phyloP scores from a whole-genome alignment of 2,329 filamentous ascomycete genomes.

The Colletotrichum sp. region DNA sequence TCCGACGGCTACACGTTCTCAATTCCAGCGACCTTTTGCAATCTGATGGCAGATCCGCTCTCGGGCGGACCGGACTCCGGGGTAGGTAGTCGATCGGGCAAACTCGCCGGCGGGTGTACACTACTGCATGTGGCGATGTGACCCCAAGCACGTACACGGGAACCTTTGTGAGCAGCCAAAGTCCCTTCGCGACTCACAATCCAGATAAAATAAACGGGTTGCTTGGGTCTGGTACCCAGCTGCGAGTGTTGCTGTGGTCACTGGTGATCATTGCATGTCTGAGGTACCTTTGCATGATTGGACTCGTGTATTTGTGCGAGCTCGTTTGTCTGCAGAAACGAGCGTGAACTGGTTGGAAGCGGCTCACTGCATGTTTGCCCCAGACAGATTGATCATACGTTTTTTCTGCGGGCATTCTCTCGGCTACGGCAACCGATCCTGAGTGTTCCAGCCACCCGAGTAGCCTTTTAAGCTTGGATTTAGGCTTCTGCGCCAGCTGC shows the following conservation, averaged over 20 bases:
- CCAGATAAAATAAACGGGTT: background rate
- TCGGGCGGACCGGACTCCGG: background rate
- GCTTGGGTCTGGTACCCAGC: background rate
- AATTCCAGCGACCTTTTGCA: background rate
- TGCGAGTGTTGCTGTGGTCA: background rate
- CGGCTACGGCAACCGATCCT: background rate
- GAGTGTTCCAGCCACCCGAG: background rate
- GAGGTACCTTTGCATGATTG: background rate
- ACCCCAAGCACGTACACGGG: background rate
- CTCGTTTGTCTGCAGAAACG: background rate
- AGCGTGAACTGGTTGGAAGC: background rate
- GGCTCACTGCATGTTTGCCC: background rate
- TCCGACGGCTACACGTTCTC: background rate
- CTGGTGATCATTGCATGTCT: background rate
- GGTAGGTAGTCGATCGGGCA: background rate
- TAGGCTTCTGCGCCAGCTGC: background rate
- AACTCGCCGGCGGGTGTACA: background rate
- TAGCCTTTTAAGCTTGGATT: background rate
- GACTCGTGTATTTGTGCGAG: background rate
- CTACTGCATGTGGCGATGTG: conserved; percentile 4
- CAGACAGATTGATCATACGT: background rate
- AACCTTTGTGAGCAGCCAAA: background rate
- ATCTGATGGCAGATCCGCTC: background rate
- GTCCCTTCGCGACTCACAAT: background rate
- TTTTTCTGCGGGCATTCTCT: background rate